phyloP scores from a whole-genome alignment of 768 basidiomycete species.

The Rickenella mellea region DNA sequence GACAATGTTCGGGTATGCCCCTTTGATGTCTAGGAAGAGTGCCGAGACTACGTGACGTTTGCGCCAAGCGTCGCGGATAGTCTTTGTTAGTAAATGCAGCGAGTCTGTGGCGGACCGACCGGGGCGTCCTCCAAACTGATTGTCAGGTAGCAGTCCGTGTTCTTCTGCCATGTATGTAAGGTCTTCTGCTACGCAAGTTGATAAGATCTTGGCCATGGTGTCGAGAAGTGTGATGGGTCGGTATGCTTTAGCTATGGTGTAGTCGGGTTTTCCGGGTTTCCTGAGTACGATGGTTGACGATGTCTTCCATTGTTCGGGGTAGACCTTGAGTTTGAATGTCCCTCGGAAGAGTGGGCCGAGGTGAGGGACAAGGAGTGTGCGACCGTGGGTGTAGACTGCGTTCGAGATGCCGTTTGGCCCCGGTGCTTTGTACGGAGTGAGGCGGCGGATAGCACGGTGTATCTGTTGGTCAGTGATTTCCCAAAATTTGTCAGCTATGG shows the following conservation, averaged over 20 bases:
- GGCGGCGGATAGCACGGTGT: not conserved
- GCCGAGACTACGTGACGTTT: slow-evolving; percentile 21
- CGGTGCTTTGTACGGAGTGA: not conserved
- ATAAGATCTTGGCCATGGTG: slow-evolving; percentile 20
- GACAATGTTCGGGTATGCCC: slow-evolving; percentile 29
- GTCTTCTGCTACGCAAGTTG: slow-evolving; percentile 13
- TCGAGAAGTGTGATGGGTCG: slow-evolving; percentile 28
- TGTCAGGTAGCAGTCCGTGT: slow-evolving; percentile 22
- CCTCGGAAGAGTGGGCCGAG: slow-evolving; percentile 21
- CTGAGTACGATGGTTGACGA: slow-evolving; percentile 21
- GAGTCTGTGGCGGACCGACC: slow-evolving; percentile 29
- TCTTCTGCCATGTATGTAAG: slow-evolving; percentile 18
- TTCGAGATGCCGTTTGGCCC: slow-evolving; percentile 21
- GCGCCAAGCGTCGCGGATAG: slow-evolving; percentile 17
- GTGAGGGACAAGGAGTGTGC: slow-evolving; percentile 14
- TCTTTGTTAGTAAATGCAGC: slow-evolving; percentile 11
- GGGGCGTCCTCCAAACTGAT: slow-evolving; percentile 29
- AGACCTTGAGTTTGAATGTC: slow-evolving; percentile 16
- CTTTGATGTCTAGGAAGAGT: slow-evolving; percentile 34
- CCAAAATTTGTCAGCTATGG: slow-evolving; percentile 3
- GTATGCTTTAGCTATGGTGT: slow-evolving; percentile 23
- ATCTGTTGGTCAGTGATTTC: too few species aligned
- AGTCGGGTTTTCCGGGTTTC: slow-evolving; percentile 27
- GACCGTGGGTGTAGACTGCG: slow-evolving; percentile 18
- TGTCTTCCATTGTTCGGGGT: slow-evolving; percentile 19